A percentile compares a stretch with the other conserved stretches of the same genome.
Evolutionary conservation across 2,329 filamentous ascomycete species (phyloP).

Genomic region (Fulvia fulva): DNA sequence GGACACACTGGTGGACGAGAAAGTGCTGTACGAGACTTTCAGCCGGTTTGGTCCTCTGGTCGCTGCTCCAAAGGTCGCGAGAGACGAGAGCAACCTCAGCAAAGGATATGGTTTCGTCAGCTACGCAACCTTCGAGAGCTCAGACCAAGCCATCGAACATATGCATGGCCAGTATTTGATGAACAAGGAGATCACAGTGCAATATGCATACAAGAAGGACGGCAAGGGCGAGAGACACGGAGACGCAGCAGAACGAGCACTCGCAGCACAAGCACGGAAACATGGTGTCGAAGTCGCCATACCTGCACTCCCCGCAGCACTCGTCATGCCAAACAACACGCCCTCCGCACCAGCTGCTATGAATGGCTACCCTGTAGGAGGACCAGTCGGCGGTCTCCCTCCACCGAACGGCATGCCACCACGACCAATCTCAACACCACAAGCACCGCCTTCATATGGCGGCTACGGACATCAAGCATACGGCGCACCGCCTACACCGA

Average conservation of each 20-base stretch:
- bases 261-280: conserved; percentile 88
- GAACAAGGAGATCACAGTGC: conserved; percentile 93
- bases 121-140: conserved; percentile 88
- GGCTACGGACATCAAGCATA: conserved; percentile 7
- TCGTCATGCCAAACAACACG: conserved; percentile 51
- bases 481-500: conserved; percentile 17
- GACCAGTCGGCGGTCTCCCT: conserved; percentile 38
- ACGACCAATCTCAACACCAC: conserved; percentile 16
- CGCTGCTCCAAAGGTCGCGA: conserved; percentile 81
- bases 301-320: conserved; percentile 69
- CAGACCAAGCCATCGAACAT: conserved; percentile 83
- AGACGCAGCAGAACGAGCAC: conserved; percentile 85
- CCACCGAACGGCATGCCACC: conserved; percentile 31
- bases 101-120: conserved; percentile 97
- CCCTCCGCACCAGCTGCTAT: conserved; percentile 44
- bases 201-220: conserved; percentile 99
- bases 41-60: conserved; percentile 84
- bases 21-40: conserved; percentile 93
- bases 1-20: conserved; percentile 91
- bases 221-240: conserved; percentile 95
- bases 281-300: conserved; percentile 84
- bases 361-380: conserved; percentile 24
- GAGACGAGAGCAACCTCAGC: conserved; percentile 80
- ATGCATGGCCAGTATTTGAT: conserved; percentile 96
- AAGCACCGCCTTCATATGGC: conserved; percentile 3